These are phyloP conservation scores for Pythium myriotylum DNA, from an alignment of 352 stramenopile genomes.

Conservation along the genomic window DNA sequence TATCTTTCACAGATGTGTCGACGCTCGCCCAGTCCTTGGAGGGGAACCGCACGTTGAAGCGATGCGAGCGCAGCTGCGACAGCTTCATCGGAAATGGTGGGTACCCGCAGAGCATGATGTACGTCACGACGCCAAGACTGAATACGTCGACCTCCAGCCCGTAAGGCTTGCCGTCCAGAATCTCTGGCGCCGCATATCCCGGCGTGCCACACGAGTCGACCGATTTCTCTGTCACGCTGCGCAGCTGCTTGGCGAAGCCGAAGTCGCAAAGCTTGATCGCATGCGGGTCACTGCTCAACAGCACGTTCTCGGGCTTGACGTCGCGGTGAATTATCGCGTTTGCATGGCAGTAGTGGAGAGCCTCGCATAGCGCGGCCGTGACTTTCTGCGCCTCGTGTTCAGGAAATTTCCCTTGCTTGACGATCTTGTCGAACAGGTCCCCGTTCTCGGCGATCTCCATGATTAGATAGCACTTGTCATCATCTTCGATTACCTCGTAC, in stretches of 20 bases:
- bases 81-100: constrained; percentile 90
- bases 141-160: constrained; percentile 87
- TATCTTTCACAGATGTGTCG: constrained; percentile 63
- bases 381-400: constrained; percentile 71
- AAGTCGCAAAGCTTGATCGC: constrained; percentile 88
- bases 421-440: constrained; percentile 86
- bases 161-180: constrained; percentile 82
- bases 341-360: constrained; percentile 92
- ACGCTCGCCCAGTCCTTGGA: constrained; percentile 80
- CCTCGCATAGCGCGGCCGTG: constrained; percentile 76
- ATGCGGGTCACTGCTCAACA: constrained; percentile 58
- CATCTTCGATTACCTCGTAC: constrained; percentile 94
- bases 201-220: constrained; percentile 82
- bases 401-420: constrained; percentile 78
- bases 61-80: constrained; percentile 75
- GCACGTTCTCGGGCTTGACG: constrained; percentile 87
- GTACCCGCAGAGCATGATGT: constrained; percentile 90
- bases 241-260: constrained; percentile 79
- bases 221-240: constrained; percentile 61
- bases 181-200: constrained; percentile 83
- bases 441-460: constrained; percentile 95
- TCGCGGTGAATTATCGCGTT: constrained; percentile 86
- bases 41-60: constrained; percentile 82
- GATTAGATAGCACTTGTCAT: constrained; percentile 97
- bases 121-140: constrained; percentile 88